phyloP scores from a whole-genome alignment of 2,329 filamentous ascomycete genomes.

The Diaporthe longicolla region DNA sequence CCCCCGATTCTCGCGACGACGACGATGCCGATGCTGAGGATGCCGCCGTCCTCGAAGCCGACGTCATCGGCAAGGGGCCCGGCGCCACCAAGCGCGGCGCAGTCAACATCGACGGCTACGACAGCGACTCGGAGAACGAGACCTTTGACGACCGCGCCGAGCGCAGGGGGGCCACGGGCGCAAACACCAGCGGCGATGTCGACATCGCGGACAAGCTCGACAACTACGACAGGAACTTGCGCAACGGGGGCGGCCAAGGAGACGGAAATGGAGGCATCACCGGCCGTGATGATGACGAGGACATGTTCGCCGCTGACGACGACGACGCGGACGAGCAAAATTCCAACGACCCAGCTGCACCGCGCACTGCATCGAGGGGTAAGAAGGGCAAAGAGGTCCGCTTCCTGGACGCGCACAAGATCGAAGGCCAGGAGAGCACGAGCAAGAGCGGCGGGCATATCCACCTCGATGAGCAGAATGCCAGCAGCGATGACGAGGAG shows the following conservation, averaged over 20 bases:
- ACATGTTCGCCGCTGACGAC: constrained; percentile 84
- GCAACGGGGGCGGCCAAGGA: constrained; percentile 47
- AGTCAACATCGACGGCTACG: constrained; percentile 96
- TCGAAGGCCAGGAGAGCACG: constrained; percentile 82
- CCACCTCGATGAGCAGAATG: constrained; percentile 64
- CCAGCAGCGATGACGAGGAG: constrained; percentile 74
- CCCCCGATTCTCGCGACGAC: constrained; percentile 82
- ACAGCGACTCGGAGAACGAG: constrained; percentile 93
- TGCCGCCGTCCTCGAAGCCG: constrained; percentile 84
- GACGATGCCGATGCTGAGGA: constrained; percentile 64
- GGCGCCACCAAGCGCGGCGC: constrained; percentile 89
- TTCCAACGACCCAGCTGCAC: constrained; percentile 40
- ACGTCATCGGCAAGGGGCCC: constrained; percentile 87
- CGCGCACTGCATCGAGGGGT: constrained; percentile 55
- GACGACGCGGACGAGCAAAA: constrained; percentile 45
- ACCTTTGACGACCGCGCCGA: constrained; percentile 84
- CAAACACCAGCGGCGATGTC: constrained; percentile 54
- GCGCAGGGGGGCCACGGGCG: constrained; percentile 62
- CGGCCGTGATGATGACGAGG: constrained; percentile 76
- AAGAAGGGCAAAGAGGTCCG: constrained; percentile 75
- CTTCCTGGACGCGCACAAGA: constrained; percentile 72
- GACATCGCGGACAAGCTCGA: constrained; percentile 67
- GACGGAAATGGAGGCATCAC: constrained; percentile 42
- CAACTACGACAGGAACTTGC: constrained; percentile 63
- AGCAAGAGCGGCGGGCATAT: constrained; percentile 84